Conservation (phyloP, 129 eudicot genomes). For the Gnaphalium uliginosum region DNA sequence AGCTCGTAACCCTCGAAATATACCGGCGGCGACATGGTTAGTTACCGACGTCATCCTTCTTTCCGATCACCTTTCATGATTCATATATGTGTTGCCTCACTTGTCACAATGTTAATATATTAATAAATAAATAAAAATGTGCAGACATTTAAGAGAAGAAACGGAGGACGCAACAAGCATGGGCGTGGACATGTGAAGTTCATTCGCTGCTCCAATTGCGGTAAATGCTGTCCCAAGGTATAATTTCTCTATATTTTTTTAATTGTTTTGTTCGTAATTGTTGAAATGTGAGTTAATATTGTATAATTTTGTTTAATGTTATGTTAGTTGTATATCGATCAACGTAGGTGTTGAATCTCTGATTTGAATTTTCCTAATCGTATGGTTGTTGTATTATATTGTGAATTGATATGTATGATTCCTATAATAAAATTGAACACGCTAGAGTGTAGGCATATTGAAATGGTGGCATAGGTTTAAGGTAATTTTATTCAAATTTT, state of each 20-base stretch:
- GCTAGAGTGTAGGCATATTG: background rate
- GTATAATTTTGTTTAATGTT: background rate
- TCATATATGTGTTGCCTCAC: background rate
- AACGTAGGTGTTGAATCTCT: background rate
- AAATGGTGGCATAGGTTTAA: background rate
- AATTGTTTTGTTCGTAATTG: background rate
- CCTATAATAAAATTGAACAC: background rate
- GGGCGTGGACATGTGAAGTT: conserved; percentile 71
- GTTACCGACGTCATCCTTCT: background rate
- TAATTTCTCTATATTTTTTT: background rate
- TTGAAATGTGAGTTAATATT: background rate
- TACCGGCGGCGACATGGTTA: background rate
- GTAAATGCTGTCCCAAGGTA: conserved; percentile 82
- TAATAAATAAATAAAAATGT: background rate
- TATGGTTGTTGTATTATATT: background rate
- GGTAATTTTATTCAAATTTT: background rate
- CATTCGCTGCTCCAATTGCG: conserved; percentile 78
- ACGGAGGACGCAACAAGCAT: conserved; percentile 78
- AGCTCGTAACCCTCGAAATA: background rate
- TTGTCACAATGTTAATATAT: background rate
- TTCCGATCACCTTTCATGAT: background rate
- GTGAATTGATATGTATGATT: background rate
- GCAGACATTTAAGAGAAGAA: conserved; percentile 73
- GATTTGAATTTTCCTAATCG: background rate
- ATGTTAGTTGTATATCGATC: background rate